These are phyloP conservation scores for Oenanthe sinensis DNA, from an alignment of 129 eudicot genomes.

Conservation along the genomic window DNA sequence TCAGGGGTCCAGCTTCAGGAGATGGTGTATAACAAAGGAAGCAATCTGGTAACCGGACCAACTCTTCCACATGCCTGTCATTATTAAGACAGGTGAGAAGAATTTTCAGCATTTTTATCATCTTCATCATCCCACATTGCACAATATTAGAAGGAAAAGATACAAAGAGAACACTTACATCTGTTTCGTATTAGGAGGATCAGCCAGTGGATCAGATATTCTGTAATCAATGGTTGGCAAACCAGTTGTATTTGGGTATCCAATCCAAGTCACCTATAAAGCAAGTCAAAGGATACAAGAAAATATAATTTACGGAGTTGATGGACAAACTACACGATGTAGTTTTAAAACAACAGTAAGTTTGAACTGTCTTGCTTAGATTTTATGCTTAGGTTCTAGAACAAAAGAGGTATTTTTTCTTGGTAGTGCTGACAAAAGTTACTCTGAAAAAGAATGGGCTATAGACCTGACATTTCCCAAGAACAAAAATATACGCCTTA, in stretches of 20 bases:
- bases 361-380: background rate
- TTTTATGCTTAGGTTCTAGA: background rate
- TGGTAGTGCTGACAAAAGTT: background rate
- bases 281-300: conserved; percentile 26
- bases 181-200: conserved; percentile 70
- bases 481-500: background rate
- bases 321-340: background rate
- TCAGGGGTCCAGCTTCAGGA: conserved; percentile 83
- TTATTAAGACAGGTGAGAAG: conserved; percentile 2
- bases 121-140: conserved; percentile 2
- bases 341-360: background rate
- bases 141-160: background rate
- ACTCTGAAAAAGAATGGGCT: background rate
- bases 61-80: conserved; percentile 87
- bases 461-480: background rate
- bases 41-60: conserved; percentile 74
- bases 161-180: conserved; percentile 33
- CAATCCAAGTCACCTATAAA: conserved; percentile 92
- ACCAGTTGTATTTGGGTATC: conserved; percentile 96
- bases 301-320: conserved; percentile 1
- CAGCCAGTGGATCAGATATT: conserved; percentile 86
- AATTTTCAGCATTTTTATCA: conserved; percentile 4
- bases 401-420: background rate
- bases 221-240: conserved; percentile 92
- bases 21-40: conserved; percentile 95